Conservation (phyloP, 140 eudicot genomes). For the Oenanthe javanica region DNA sequence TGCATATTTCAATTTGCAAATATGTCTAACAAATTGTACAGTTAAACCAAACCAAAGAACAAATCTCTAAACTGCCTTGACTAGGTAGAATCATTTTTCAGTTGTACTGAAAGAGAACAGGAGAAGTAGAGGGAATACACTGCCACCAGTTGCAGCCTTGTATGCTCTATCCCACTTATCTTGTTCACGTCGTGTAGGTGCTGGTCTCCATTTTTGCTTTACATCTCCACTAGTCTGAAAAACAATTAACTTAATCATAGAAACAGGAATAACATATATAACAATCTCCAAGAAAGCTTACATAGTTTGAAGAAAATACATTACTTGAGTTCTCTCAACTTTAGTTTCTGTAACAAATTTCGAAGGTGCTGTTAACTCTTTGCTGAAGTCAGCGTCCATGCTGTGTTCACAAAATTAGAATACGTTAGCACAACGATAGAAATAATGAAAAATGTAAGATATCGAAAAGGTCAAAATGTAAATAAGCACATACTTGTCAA, state of each 20-base stretch:
- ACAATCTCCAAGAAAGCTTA: background rate
- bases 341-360: constrained; percentile 36
- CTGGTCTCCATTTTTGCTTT: constrained; percentile 75
- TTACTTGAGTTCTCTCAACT: constrained; percentile 50
- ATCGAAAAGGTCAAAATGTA: background rate
- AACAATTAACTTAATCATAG: constrained; percentile 20
- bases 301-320: constrained; percentile 10
- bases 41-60: background rate
- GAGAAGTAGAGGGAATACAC: constrained; percentile 42
- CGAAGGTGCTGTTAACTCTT: constrained; percentile 47
- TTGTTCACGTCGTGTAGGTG: constrained; percentile 88
- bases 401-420: constrained; percentile 25
- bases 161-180: constrained; percentile 93
- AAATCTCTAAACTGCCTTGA: background rate
- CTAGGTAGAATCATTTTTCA: background rate
- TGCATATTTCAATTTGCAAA: background rate
- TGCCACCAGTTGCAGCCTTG: constrained; percentile 95
- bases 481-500: constrained; percentile 56
- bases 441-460: background rate
- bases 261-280: background rate
- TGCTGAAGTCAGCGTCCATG: constrained; percentile 87
- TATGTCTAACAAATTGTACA: background rate
- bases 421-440: background rate
- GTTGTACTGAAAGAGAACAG: background rate
- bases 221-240: constrained; percentile 28